A percentile compares a stretch with the other conserved stretches of the same genome.
These are phyloP conservation scores for Lasiosphaeria miniovina DNA, from an alignment of 495 filamentous ascomycete genomes.

Conservation along the genomic window DNA sequence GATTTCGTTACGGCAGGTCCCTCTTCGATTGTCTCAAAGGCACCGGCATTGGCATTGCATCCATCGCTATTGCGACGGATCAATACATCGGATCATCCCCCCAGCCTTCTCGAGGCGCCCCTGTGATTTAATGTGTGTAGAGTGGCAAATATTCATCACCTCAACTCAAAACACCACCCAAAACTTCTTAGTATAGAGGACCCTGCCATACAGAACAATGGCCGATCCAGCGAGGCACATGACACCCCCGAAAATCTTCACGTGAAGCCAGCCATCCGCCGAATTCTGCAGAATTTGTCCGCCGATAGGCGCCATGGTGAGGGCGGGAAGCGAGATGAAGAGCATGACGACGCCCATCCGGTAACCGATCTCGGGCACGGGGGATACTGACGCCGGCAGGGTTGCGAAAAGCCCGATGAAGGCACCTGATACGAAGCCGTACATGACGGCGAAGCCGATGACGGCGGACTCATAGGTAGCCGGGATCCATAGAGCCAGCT, in stretches of 20 bases:
- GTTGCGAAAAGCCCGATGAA: conserved; percentile 13
- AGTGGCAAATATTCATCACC: not conserved
- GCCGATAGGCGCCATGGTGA: conserved; percentile 15
- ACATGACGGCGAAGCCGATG: conserved; percentile 17
- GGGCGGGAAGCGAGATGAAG: conserved; percentile 36
- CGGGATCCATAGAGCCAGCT: conserved; percentile 58
- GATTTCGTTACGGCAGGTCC: too few relatives aligned
- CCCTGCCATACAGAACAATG: conserved; percentile 9
- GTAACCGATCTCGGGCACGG: conserved; percentile 15
- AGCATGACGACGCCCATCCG: conserved; percentile 33
- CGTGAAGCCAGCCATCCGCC: conserved; percentile 7
- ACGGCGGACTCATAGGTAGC: conserved; percentile 4
- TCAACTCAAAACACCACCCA: not conserved
- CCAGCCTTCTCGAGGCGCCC: not conserved
- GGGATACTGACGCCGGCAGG: conserved; percentile 12
- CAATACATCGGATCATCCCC: not conserved
- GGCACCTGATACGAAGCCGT: conserved; percentile 13
- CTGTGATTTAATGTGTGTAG: not conserved
- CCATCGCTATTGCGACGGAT: not conserved
- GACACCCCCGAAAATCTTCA: conserved; percentile 15
- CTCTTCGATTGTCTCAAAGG: too few relatives aligned
- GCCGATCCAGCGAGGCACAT: conserved; percentile 15
- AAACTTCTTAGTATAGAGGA: conserved; percentile 11
- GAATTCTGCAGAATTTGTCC: conserved; percentile 7
- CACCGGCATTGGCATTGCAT: too few relatives aligned